Base-by-base conservation (phyloP, 345 rosid species). In the Acer negundo region DNA sequence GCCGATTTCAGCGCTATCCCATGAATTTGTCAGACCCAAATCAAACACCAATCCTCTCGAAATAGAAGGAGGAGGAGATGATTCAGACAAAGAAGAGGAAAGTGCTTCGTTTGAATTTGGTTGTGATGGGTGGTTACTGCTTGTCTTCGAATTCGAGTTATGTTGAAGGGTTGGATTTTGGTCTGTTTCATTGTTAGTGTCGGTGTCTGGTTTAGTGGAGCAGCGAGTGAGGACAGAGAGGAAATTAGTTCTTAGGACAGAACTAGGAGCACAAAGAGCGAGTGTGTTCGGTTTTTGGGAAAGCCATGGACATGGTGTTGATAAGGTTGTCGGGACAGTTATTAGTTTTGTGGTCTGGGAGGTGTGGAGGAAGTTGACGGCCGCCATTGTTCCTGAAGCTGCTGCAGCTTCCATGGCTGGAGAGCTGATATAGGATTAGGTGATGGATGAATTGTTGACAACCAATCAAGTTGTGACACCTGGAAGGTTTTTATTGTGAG, bases 1-100 rank as follows among this genome's bases (percentile, higher is more conserved):
- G 58, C 97, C 96, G 73, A 92, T 85, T 77, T 91, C 93, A 9
- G 78, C 83, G 79, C 85, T 31, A 83, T 92, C 95, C 98, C 95
- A 94, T 0, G 93, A 91, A 65, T 78, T 79, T 1, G 64, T 35
- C 6, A 85, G 63, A 56, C 92, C 94, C 67, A 92, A 66, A 81
- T 86, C 94, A 51, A 94, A 77, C 79, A 94, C 91, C 72, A 90
- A 70, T 23, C 97, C 97, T 77, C 78, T 82, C 1, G 82, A 80
- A 2, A 47, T 35, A 4, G 38, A 76, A 51, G 80, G 73, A 8
- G 75, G 68, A 13, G 80, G 22, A 11, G 84, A 61, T 2, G 73
- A 35, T 1, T 49, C 71, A 10, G 85, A 26, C 24, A 69, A 26
- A 23, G 81, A 70, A 75, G 82, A 63, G 59, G 85, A 49, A 55